Conservation (phyloP, 345 rosid species). For the Salix viminalis region DNA sequence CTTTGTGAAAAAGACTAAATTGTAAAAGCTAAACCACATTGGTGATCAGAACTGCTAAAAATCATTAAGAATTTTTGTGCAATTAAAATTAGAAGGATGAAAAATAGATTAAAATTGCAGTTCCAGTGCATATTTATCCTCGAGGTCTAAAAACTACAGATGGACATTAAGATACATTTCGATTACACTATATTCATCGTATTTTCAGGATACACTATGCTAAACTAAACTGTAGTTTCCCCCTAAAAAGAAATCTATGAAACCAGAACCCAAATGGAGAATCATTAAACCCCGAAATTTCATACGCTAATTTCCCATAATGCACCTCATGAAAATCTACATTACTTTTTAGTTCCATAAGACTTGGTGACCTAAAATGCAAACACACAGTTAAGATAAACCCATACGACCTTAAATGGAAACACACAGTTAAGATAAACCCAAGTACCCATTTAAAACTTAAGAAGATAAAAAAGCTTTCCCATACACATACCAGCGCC, state of each 20-base stretch:
- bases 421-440: not conserved
- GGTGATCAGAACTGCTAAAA: not conserved
- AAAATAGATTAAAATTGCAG: not conserved
- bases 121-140: not conserved
- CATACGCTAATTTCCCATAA: not conserved
- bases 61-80: not conserved
- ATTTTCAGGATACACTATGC: not conserved
- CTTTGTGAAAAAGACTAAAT: not conserved
- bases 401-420: not conserved
- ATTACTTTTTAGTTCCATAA: not conserved
- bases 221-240: not conserved
- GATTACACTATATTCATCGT: not conserved
- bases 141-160: not conserved
- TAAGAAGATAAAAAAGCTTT: not conserved
- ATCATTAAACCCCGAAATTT: not conserved
- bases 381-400: not conserved
- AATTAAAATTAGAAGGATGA: not conserved
- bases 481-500: not conserved
- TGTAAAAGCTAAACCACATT: not conserved
- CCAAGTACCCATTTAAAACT: no score
- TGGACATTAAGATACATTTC: not conserved
- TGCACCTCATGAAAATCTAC: not conserved
- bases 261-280: not conserved
- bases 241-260: not conserved
- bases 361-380: not conserved